Evolutionary conservation across 345 rosid species (phyloP), one percentile per base, ranked within the genome.

Genomic region (Cochlearia excelsa): DNA sequence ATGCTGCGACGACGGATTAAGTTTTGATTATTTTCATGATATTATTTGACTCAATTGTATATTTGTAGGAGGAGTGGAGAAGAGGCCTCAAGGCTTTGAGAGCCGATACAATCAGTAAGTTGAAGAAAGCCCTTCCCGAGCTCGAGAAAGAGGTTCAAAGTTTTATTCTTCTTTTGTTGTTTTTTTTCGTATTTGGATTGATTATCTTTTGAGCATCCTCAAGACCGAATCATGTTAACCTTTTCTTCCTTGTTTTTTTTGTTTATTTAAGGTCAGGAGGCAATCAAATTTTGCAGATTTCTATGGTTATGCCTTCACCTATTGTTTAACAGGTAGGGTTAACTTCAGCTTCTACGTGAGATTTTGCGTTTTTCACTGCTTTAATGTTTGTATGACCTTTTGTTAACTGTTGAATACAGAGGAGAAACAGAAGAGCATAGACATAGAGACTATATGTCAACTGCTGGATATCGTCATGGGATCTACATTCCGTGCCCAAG

Each of bases 341-440:
- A 44, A 2, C 7, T 46, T 38, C 16, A 4, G 16, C 30, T 46
- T 71, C 39, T 45, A 54, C 33, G 45, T 45, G 5, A 50, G 34
- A 27, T 31, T 39, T 44, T 39, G 28, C 26, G 9, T 48, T 34
- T 35, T 23, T 3, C 5, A 9, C 38, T 52, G 47, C 48, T 4
- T 33, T 0, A 11, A 8, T 50, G 63, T 37, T 3, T 50, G 47
- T 57, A 7, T 66, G 38, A 57, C 29, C 9, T 10, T 16, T 38
- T 58, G n/a, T 26, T 37, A 45, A 42, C 50, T 74, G 46, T 28
- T 63, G 58, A 23, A 67, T 68, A 51, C 78, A 93, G 99, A 93
- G 84, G 97, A 93, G 75, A 85, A 81, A 70, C 95, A 89, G 70
- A 87, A 87, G 80, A 76, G 83, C 69, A 81, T 89, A 39, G 99